Conservation (phyloP, 306 rosid genomes). For the Trifolium repens region DNA sequence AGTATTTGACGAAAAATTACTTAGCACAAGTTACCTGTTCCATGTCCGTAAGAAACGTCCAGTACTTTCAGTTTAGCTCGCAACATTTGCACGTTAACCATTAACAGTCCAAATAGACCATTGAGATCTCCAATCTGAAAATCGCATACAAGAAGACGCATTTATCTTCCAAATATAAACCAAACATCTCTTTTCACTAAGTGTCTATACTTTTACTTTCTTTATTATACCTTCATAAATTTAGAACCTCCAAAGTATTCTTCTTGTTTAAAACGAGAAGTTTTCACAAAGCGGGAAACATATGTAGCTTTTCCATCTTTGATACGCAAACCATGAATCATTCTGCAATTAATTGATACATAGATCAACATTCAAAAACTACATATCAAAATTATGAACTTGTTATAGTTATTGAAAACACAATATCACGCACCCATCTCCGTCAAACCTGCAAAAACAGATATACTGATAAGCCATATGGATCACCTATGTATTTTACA, state of each 20-base stretch:
- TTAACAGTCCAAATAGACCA: slow-evolving; percentile 78
- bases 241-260: slow-evolving; percentile 79
- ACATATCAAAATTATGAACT: slow-evolving; percentile 19
- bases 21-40: slow-evolving; percentile 65
- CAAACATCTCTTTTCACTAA: slow-evolving; percentile 14
- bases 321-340: slow-evolving; percentile 95
- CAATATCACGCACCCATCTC: slow-evolving; percentile 80
- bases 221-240: slow-evolving; percentile 76
- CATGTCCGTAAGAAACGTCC: slow-evolving; percentile 74
- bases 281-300: slow-evolving; percentile 83
- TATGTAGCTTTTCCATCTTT: slow-evolving; percentile 91
- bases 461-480: too few relatives aligned
- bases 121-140: slow-evolving; percentile 91
- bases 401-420: slow-evolving; percentile 4
- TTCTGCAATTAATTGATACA: slow-evolving; percentile 58
- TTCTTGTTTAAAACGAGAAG: slow-evolving; percentile 93
- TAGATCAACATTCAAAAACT: slow-evolving; percentile 26
- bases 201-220: slow-evolving; percentile 23
- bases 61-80: slow-evolving; percentile 80
- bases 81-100: slow-evolving; percentile 78
- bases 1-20: slow-evolving; percentile 22
- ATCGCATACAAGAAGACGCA: slow-evolving; percentile 17
- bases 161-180: slow-evolving; percentile 31
- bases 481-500: too few relatives aligned
- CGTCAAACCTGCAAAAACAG: slow-evolving; percentile 85